phyloP scores from a whole-genome alignment of 2,329 filamentous ascomycete species.

The Colletotrichum tamarilloi region DNA sequence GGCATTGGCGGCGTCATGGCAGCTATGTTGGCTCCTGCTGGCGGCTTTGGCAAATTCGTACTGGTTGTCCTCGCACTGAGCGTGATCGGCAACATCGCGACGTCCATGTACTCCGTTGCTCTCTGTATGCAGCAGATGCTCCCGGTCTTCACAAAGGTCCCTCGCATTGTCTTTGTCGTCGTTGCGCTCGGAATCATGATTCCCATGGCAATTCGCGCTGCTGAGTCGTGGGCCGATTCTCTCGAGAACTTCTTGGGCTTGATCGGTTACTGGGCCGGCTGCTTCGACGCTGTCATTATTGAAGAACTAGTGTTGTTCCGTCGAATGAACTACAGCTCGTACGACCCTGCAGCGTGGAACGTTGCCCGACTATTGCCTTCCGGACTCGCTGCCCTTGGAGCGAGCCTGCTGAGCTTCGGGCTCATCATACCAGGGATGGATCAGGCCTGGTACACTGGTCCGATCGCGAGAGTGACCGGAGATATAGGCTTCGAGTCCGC shows the following conservation, averaged over 20 bases:
- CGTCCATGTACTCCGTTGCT: constrained; percentile 51
- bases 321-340: constrained; percentile 52
- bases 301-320: constrained; percentile 57
- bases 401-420: constrained; percentile 54
- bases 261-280: constrained; percentile 59
- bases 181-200: constrained; percentile 53
- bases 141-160: constrained; percentile 48
- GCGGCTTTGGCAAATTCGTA: constrained; percentile 50
- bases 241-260: constrained; percentile 57
- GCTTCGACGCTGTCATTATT: constrained; percentile 53
- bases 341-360: constrained; percentile 57
- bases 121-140: constrained; percentile 53
- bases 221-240: constrained; percentile 51
- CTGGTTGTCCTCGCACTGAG: constrained; percentile 50
- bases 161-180: constrained; percentile 53
- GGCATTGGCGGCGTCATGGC: constrained; percentile 46
- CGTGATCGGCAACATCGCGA: constrained; percentile 50
- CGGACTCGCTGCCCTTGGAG: constrained; percentile 55
- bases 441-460: constrained; percentile 56
- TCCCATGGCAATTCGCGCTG: constrained; percentile 52
- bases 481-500: constrained; percentile 59
- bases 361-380: constrained; percentile 52
- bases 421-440: constrained; percentile 55
- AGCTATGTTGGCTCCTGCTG: constrained; percentile 45
- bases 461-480: constrained; percentile 54